Evolutionary conservation across 1,284 basidiomycete genomes (phyloP).

Genomic region (Chalciporus sp.): DNA sequence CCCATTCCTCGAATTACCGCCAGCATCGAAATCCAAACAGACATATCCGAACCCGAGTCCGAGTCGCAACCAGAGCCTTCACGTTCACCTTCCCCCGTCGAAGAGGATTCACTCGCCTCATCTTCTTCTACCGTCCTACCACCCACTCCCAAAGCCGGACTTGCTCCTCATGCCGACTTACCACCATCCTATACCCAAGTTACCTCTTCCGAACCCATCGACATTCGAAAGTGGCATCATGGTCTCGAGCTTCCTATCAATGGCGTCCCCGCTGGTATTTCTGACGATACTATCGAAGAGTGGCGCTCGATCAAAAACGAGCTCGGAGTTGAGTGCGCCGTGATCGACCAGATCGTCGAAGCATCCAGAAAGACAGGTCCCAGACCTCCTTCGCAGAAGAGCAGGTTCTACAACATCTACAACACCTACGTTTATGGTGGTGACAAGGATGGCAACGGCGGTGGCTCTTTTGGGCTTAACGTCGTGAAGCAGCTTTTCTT

Average conservation of each 20-base stretch:
- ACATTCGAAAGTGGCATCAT: conserved; percentile 69
- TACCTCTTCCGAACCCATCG: conserved; percentile 52
- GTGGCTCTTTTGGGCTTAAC: conserved; percentile 29
- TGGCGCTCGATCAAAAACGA: conserved; percentile 78
- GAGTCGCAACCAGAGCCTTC: conserved; percentile 36
- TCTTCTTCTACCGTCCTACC: conserved; percentile 71
- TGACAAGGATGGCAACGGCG: conserved; percentile 21
- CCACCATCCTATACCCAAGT: conserved; percentile 72
- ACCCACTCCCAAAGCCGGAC: conserved; percentile 58
- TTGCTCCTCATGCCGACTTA: conserved; percentile 46
- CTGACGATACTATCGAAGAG: conserved; percentile 63
- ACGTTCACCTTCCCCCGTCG: conserved; percentile 42
- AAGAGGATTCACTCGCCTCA: conserved; percentile 61
- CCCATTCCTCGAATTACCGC: conserved; percentile 33
- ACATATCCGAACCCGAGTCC: conserved; percentile 41
- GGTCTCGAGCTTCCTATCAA: conserved; percentile 62
- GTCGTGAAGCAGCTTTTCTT: conserved; percentile 47
- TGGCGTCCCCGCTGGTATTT: conserved; percentile 53
- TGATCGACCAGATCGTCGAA: conserved; percentile 71
- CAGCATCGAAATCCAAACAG: conserved; percentile 68
- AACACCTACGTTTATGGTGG: conserved; percentile 75
- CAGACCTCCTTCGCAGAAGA: conserved; percentile 37
- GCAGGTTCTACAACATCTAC: conserved; percentile 79
- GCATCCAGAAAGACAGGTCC: conserved; percentile 46
- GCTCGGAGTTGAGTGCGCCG: conserved; percentile 72